Conservation (phyloP, 108 stramenopile genomes). For the Cyclotella cryptica region DNA sequence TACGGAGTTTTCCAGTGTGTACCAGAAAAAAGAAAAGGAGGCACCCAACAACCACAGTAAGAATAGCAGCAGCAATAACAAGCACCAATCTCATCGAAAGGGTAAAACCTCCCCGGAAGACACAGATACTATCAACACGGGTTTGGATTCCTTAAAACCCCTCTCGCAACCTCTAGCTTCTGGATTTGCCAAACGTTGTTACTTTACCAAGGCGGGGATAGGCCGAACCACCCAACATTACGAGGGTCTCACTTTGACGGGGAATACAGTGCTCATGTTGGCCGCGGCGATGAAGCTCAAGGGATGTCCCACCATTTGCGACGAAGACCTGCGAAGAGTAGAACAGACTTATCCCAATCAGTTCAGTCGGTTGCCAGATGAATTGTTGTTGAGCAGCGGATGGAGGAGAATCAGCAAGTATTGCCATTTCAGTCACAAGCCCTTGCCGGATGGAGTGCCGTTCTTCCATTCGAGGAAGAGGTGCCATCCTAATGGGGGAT, state of each 20-base stretch:
- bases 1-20: slow-evolving; percentile 25
- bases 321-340: slow-evolving; percentile 88
- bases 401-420: slow-evolving; percentile 89
- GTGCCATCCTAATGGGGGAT: slow-evolving; percentile 86
- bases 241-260: slow-evolving; percentile 85
- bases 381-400: slow-evolving; percentile 77
- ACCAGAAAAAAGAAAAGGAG: slow-evolving; percentile 15
- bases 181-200: slow-evolving; percentile 86
- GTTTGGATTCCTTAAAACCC: slow-evolving; percentile 27
- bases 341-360: slow-evolving; percentile 90
- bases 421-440: slow-evolving; percentile 88
- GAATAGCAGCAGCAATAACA: background rate
- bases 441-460: slow-evolving; percentile 65
- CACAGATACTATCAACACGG: background rate
- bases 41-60: slow-evolving; percentile 4
- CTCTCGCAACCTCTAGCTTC: slow-evolving; percentile 72
- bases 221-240: slow-evolving; percentile 85
- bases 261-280: slow-evolving; percentile 88
- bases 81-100: slow-evolving; percentile 8
- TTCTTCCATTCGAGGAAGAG: slow-evolving; percentile 76
- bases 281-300: slow-evolving; percentile 89
- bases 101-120: slow-evolving; percentile 14
- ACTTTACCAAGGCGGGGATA: slow-evolving; percentile 90
- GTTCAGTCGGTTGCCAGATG: slow-evolving; percentile 85
- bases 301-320: slow-evolving; percentile 93